Evolutionary conservation across 345 rosid genomes (phyloP).

Genomic region (Melaleuca alternifolia): DNA sequence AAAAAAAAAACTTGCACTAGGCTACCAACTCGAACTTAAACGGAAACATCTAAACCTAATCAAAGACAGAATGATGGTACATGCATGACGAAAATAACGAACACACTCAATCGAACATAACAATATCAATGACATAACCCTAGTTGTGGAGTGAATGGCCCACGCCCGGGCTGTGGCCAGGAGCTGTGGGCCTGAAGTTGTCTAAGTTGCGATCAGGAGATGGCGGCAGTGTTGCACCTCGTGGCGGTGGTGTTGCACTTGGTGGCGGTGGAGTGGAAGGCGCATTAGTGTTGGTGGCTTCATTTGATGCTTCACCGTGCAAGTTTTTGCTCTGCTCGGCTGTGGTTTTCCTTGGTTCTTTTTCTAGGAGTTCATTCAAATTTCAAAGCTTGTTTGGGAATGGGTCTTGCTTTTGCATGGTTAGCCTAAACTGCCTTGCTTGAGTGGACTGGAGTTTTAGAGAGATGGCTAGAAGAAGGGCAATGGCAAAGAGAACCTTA

Average conservation of each 20-base stretch:
- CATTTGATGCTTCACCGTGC: neutral
- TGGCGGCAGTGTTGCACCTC: neutral
- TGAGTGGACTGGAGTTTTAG: neutral
- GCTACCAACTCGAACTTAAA: neutral
- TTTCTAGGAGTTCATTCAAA: neutral
- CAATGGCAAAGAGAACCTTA: neutral
- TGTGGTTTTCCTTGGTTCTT: neutral
- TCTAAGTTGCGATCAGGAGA: neutral
- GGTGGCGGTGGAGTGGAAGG: neutral
- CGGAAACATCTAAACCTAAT: neutral
- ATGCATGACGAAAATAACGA: neutral
- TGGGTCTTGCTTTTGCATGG: neutral
- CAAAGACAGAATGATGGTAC: neutral
- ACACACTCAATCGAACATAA: neutral
- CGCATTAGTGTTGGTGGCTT: neutral
- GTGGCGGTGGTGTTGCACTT: neutral
- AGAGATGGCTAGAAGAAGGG: neutral
- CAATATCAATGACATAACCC: neutral
- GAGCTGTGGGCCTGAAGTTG: neutral
- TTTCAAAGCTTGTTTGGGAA: neutral
- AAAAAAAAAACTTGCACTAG: neutral
- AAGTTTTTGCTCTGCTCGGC: neutral
- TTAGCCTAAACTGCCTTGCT: neutral
- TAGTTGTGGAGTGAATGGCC: neutral
- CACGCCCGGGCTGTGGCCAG: constrained; percentile 2